Percentiles rank a stretch among this genome's conserved stretches.
Evolutionary conservation across 179 eudicot genomes (phyloP).

Genomic region (Vitellaria paradoxa): DNA sequence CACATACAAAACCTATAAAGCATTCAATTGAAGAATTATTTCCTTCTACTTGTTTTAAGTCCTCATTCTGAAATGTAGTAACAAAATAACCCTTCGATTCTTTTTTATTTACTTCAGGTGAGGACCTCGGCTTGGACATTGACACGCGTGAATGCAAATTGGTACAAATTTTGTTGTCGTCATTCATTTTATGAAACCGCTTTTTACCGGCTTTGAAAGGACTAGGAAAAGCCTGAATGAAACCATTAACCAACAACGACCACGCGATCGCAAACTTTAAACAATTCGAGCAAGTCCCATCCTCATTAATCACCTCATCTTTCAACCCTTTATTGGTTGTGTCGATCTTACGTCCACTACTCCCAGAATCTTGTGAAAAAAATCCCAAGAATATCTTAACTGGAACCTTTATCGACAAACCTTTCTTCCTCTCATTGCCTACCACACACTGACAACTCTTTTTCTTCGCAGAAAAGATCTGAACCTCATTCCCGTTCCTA

Average conservation of each 20-base stretch:
- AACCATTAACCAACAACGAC: constrained; percentile 65
- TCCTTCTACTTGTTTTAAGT: constrained; percentile 32
- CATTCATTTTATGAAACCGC: constrained; percentile 34
- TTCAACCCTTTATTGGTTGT: constrained; percentile 31
- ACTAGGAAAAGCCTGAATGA: constrained; percentile 59
- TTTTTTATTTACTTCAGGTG: constrained; percentile 31
- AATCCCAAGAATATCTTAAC: constrained; percentile 54
- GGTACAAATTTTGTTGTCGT: constrained; percentile 31
- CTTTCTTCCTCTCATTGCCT: constrained; percentile 52
- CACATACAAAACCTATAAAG: constrained; percentile 52
- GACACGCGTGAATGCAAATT: constrained; percentile 12
- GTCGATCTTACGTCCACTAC: constrained; percentile 30
- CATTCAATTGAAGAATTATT: constrained; percentile 55
- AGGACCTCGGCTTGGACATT: constrained; percentile 25
- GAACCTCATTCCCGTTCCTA: constrained; percentile 28
- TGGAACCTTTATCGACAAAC: constrained; percentile 44
- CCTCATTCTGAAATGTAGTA: constrained; percentile 34
- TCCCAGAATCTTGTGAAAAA: constrained; percentile 37
- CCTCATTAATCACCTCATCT: constrained; percentile 39
- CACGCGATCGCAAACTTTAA: constrained; percentile 73
- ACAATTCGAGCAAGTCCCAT: constrained; percentile 62
- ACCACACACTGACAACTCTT: constrained; percentile 24
- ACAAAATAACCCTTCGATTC: constrained; percentile 31
- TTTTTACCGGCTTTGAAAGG: constrained; percentile 63
- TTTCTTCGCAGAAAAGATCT: constrained; percentile 32